These are phyloP conservation scores for Hypomontagnella monticulosa DNA, from an alignment of 495 filamentous ascomycete species.

Conservation along the genomic window DNA sequence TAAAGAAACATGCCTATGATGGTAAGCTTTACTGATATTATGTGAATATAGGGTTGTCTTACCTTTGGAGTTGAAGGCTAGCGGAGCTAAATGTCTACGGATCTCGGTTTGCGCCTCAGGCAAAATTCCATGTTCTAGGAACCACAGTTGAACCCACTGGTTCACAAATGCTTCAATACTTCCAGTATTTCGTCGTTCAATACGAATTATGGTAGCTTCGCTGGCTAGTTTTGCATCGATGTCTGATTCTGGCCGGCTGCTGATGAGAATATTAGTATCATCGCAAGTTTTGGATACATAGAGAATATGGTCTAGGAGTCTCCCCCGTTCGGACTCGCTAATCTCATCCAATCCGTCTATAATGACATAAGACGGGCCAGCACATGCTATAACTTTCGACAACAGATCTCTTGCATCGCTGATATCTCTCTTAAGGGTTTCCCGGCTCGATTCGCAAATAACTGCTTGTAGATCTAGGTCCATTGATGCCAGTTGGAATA, in stretches of 20 bases:
- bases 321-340: not conserved
- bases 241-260: slow-evolving; percentile 1
- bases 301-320: not conserved
- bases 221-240: slow-evolving; percentile 17
- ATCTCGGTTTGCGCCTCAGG: slow-evolving; percentile 12
- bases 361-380: not conserved
- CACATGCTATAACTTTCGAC: not conserved
- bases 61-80: slow-evolving; percentile 39
- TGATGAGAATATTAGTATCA: not conserved
- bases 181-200: slow-evolving; percentile 35
- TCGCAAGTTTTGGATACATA: not conserved
- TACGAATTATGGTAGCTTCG: slow-evolving; percentile 23
- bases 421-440: not conserved
- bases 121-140: slow-evolving; percentile 1
- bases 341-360: slow-evolving; percentile 9
- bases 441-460: not conserved
- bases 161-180: slow-evolving; percentile 40
- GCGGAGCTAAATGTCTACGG: slow-evolving; percentile 18
- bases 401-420: not conserved
- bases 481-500: too few relatives aligned
- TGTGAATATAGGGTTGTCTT: not conserved
- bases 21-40: too few relatives aligned
- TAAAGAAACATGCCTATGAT: slow-evolving; percentile 44
- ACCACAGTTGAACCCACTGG: slow-evolving; percentile 21
- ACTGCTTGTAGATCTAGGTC: too few relatives aligned